Evolutionary conservation across 257 asterid genomes (phyloP), one percentile per base, ranked within the genome.

Genomic region (Solanum chiquidenum): DNA sequence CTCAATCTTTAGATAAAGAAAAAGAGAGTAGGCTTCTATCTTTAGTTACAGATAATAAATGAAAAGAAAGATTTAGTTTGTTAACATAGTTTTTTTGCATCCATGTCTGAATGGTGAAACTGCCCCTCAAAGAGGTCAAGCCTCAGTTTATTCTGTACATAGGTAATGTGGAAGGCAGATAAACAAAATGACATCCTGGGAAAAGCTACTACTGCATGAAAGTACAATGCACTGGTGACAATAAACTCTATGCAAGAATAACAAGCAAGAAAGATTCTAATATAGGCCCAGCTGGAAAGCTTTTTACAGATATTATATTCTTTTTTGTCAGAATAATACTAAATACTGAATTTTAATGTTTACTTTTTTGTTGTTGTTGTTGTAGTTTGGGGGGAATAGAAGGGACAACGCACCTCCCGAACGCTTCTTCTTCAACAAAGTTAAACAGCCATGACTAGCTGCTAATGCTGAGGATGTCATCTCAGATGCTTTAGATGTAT

Each of bases 341-440:
- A 73, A 20, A 73, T 35, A 72, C 44, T 37, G 12, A 38, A 38
- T 29, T 21, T 16, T 86, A 73, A 86, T 25, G 71, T 38, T 29
- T 85, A 37, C 83, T 4, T 86, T 44, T 20, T 33, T n/a, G 49
- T 5, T 86, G 37, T 18, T 16, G 60, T 52, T 52, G 62, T 42
- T 16, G n/a, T 52, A 14, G 60, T 52, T 6, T 6, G 4, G 3
- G 11, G 7, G 34, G 84, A 11, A 0, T 31, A 33, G 58, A 40
- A 52, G 55, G 84, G 44, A 34, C 31, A 77, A 90, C 95, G 82
- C 94, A 97, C 99, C 99, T 86, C 94, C 98, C 74, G 98, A 89
- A 55, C 96, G 96, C 92, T 93, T 95, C 95, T 95, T 95, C 94
- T 95, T 95, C 90, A 92, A 90, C 89, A 93, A 91, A 33, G 95